Conservation (phyloP, 2,329 filamentous ascomycete genomes). For the Chalaropsis ovoidea region DNA sequence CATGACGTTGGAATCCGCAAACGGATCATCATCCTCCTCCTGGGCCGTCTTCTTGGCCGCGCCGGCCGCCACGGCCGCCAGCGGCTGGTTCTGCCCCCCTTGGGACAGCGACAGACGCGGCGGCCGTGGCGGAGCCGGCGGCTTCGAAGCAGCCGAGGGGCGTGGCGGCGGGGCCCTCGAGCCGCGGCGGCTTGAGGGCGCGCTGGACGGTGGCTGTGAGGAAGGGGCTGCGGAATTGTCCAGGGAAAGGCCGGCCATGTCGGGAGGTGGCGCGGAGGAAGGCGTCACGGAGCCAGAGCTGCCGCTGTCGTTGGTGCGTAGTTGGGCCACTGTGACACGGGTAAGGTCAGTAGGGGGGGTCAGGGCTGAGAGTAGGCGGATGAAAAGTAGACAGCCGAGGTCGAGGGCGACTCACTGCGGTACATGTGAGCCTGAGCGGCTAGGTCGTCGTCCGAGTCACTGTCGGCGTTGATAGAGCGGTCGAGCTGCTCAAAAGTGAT, state of each 20-base stretch:
- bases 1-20: constrained; percentile 51
- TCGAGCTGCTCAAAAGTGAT: constrained; percentile 95
- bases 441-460: constrained; percentile 57
- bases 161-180: constrained; percentile 36
- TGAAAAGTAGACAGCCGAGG: not conserved
- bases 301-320: constrained; percentile 42
- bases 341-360: constrained; percentile 28
- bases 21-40: constrained; percentile 77
- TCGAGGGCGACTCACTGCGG: constrained; percentile 42
- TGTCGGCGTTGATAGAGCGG: constrained; percentile 66
- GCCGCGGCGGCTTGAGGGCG: constrained; percentile 8
- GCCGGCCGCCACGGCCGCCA: constrained; percentile 29
- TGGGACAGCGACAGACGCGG: constrained; percentile 34
- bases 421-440: constrained; percentile 58
- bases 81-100: constrained; percentile 34
- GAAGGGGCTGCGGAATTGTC: constrained; percentile 32
- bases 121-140: constrained; percentile 40
- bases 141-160: constrained; percentile 40
- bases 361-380: constrained; percentile 25
- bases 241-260: constrained; percentile 36
- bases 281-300: constrained; percentile 35
- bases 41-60: constrained; percentile 47
- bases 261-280: constrained; percentile 37
- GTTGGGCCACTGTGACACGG: constrained; percentile 37
- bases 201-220: constrained; percentile 34